phyloP scores from a whole-genome alignment of 2,329 filamentous ascomycete genomes.

The Stemphylium vesicarium region DNA sequence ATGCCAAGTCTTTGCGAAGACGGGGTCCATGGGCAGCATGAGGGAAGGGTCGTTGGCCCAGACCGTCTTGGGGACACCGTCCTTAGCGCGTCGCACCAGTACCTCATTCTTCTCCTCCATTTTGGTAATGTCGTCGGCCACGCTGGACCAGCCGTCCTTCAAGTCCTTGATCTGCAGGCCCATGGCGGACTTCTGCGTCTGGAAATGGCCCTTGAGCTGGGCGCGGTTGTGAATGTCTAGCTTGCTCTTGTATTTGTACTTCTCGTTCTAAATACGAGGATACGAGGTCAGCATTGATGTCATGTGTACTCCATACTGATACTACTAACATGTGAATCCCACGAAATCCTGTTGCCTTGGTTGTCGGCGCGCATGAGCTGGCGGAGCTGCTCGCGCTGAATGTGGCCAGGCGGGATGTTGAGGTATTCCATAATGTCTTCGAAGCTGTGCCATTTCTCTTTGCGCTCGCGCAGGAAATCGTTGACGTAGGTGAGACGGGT shows the following conservation, averaged over 20 bases:
- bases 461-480: constrained; percentile 65
- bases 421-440: constrained; percentile 81
- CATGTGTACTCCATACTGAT: neutral
- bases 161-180: constrained; percentile 87
- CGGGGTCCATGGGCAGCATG: constrained; percentile 75
- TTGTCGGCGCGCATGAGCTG: constrained; percentile 66
- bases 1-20: constrained; percentile 85
- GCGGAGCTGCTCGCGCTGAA: constrained; percentile 64
- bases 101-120: constrained; percentile 81
- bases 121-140: constrained; percentile 76
- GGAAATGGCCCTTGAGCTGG: constrained; percentile 80
- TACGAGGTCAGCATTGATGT: neutral
- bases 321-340: constrained; percentile 50
- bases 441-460: constrained; percentile 68
- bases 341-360: constrained; percentile 67
- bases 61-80: constrained; percentile 82
- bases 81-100: constrained; percentile 88
- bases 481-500: constrained; percentile 89
- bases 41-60: constrained; percentile 84
- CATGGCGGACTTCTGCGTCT: constrained; percentile 79
- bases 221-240: constrained; percentile 81
- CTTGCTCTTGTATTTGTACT: constrained; percentile 82
- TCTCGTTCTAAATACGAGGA: constrained; percentile 57
- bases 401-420: constrained; percentile 68
- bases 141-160: constrained; percentile 93